These are phyloP conservation scores for Euptelea pleiosperma DNA, from an alignment of 164 flowering plant species.

Conservation along the genomic window DNA sequence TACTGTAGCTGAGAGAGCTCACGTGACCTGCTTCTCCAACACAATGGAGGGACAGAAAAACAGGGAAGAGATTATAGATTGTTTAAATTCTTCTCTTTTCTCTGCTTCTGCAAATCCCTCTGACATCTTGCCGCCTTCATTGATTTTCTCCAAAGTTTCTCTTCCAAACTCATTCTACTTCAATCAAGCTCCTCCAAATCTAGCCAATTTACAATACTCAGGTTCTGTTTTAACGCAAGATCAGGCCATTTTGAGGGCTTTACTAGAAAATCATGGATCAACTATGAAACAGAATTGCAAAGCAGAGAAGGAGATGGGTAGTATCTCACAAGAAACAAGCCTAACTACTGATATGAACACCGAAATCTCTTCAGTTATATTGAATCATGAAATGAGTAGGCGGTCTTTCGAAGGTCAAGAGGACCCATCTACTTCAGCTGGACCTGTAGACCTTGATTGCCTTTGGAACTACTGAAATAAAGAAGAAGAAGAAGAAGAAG, in stretches of 20 bases:
- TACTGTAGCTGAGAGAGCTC: conserved; percentile 1
- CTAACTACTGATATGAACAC: not conserved
- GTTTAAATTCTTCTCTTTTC: conserved; percentile 27
- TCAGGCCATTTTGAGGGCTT: conserved; percentile 39
- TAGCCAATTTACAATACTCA: conserved; percentile 25
- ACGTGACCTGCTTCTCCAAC: conserved; percentile 28
- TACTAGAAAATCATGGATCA: conserved; percentile 36
- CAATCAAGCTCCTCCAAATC: conserved; percentile 18
- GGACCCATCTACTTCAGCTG: too few species aligned
- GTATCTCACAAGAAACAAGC: conserved; percentile 4
- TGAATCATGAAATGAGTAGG: not conserved
- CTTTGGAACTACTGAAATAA: too few species aligned
- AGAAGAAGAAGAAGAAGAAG: too few species aligned
- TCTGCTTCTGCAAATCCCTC: conserved; percentile 16
- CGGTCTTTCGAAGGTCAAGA: not conserved
- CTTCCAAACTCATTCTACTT: conserved; percentile 26
- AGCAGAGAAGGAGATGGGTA: conserved; percentile 41
- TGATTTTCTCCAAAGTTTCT: conserved; percentile 16
- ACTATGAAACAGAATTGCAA: conserved; percentile 32
- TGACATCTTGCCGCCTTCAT: conserved; percentile 11
- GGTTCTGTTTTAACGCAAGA: conserved; percentile 37
- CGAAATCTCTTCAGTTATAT: not conserved
- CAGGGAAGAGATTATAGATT: conserved; percentile 18
- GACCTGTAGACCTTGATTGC: too few species aligned
- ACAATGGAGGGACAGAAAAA: conserved; percentile 28